phyloP scores from a whole-genome alignment of 139 green algal genomes.

The Micractinium conductrix region DNA sequence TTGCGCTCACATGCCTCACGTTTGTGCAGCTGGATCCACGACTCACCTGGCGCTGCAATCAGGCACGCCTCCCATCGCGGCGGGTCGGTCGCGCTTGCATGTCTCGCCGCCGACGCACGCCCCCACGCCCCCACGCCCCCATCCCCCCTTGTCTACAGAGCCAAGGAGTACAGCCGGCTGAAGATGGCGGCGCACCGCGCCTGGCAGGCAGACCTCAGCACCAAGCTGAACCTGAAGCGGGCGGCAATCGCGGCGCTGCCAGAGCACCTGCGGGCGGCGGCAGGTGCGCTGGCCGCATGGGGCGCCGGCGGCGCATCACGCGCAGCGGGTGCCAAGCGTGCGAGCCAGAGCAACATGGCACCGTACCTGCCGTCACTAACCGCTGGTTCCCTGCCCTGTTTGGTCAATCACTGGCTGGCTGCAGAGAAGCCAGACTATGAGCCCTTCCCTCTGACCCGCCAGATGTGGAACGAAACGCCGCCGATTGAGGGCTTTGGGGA shows the following conservation, averaged over 20 bases:
- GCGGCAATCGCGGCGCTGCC: conserved; percentile 59
- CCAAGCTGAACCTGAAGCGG: conserved; percentile 55
- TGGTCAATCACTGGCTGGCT: too few relatives aligned
- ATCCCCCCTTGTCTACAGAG: conserved; percentile 1
- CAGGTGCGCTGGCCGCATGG: too few relatives aligned
- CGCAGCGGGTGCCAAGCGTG: too few relatives aligned
- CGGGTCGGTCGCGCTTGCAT: too few relatives aligned
- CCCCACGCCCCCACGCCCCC: not conserved
- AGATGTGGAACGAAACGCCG: conserved; percentile 54
- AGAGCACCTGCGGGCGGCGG: conserved; percentile 37
- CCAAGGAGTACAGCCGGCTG: conserved; percentile 52
- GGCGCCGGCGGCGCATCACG: too few relatives aligned
- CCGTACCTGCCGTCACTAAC: too few relatives aligned
- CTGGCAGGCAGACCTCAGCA: conserved; percentile 54
- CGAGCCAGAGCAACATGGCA: too few relatives aligned
- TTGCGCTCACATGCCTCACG: too few relatives aligned
- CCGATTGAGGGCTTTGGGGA: conserved; percentile 39
- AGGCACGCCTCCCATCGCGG: too few relatives aligned
- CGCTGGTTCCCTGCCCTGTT: too few relatives aligned
- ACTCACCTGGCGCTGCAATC: too few relatives aligned
- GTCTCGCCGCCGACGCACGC: not conserved
- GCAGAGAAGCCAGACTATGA: conserved; percentile 35
- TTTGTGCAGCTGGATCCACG: too few relatives aligned
- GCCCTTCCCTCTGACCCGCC: conserved; percentile 49
- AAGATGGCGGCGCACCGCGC: conserved; percentile 59